Conservation (phyloP, 768 basidiomycete species). For the Gyrodon lividus region DNA sequence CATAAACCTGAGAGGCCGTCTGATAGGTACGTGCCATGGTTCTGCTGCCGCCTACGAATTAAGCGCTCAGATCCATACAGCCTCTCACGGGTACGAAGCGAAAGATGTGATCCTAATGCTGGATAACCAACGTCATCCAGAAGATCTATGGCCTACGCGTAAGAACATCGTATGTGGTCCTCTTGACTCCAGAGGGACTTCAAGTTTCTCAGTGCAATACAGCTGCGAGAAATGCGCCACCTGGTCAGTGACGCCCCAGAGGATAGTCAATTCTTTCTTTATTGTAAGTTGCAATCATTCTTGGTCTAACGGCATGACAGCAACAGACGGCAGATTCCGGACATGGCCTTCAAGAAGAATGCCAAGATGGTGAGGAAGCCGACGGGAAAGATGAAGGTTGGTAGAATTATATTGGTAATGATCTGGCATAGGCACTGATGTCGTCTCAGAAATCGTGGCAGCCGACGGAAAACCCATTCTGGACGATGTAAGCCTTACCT, state of each 20-base stretch:
- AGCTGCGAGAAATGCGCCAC: constrained; percentile 43
- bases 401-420: neutral
- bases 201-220: neutral
- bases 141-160: constrained; percentile 39
- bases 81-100: constrained; percentile 36
- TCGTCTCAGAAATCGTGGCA: constrained; percentile 18
- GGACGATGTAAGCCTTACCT: constrained; percentile 18
- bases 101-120: constrained; percentile 44
- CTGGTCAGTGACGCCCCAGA: constrained; percentile 42
- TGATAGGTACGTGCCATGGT: constrained; percentile 17
- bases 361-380: constrained; percentile 39
- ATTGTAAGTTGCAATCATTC: constrained; percentile 38
- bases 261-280: constrained; percentile 53
- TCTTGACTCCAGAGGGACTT: neutral
- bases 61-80: constrained; percentile 22
- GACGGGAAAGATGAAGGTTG: constrained; percentile 50
- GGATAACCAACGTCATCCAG: constrained; percentile 33
- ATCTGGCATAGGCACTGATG: neutral
- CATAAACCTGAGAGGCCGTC: constrained; percentile 2
- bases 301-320: neutral
- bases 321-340: constrained; percentile 16
- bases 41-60: neutral
- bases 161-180: constrained; percentile 41
- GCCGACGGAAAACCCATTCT: constrained; percentile 21
- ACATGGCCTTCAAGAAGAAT: constrained; percentile 19